Evolutionary conservation across 2,329 filamentous ascomycete genomes (phyloP).

Genomic region (Zalaria sp.): DNA sequence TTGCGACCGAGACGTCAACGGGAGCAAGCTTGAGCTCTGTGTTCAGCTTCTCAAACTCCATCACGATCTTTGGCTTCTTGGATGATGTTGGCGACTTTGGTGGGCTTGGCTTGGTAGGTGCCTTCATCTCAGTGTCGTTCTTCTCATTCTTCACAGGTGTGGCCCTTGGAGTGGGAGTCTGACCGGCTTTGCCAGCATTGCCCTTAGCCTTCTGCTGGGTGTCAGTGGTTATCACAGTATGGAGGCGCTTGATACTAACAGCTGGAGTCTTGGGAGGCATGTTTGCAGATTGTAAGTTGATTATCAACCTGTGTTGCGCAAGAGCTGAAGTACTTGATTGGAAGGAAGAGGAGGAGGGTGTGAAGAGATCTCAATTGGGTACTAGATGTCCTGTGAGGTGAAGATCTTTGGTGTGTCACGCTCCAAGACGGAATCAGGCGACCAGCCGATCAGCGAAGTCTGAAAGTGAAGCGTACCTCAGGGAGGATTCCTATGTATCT

Average conservation of each 20-base stretch:
- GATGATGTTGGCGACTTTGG: constrained; percentile 2
- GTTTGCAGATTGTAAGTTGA: neutral
- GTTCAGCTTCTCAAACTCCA: constrained; percentile 5
- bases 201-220: neutral
- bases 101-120: neutral
- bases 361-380: too few relatives aligned
- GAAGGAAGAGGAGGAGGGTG: too few relatives aligned
- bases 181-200: neutral
- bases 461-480: too few relatives aligned
- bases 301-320: neutral
- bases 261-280: constrained; percentile 14
- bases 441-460: too few relatives aligned
- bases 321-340: too few relatives aligned
- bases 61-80: constrained; percentile 9
- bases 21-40: constrained; percentile 7
- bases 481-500: too few relatives aligned
- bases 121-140: neutral
- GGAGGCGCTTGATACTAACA: constrained; percentile 1
- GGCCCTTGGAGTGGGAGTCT: neutral
- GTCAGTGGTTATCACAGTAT: too few relatives aligned
- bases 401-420: too few relatives aligned
- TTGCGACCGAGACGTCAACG: constrained; percentile 13
- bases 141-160: neutral
- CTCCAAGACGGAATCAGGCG: too few relatives aligned
- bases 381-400: too few relatives aligned